Conservation (phyloP, 2,329 filamentous ascomycete species). For the Dactylellina leptospora region DNA sequence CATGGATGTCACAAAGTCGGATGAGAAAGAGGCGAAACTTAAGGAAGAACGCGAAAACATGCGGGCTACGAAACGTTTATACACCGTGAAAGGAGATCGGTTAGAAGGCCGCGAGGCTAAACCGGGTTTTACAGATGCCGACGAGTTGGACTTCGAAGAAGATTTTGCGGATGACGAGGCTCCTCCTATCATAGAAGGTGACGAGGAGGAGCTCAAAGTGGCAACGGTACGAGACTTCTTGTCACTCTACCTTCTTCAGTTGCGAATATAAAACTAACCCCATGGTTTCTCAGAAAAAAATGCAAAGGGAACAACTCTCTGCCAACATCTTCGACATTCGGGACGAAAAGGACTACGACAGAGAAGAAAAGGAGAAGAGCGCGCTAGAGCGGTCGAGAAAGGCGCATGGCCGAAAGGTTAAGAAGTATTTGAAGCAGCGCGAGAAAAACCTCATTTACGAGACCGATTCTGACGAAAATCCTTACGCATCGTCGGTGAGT, state of each 20-base stretch:
- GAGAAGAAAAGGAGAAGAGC: slow-evolving; percentile 68
- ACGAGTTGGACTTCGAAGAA: slow-evolving; percentile 74
- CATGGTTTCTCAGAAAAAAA: slow-evolving; percentile 61
- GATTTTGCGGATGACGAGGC: slow-evolving; percentile 74
- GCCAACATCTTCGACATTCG: slow-evolving; percentile 71
- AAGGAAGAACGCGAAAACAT: slow-evolving; percentile 69
- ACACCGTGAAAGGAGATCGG: slow-evolving; percentile 63
- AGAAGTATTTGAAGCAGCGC: slow-evolving; percentile 64
- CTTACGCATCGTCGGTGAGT: slow-evolving; percentile 58
- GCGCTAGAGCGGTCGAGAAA: slow-evolving; percentile 64
- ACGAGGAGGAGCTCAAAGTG: slow-evolving; percentile 68
- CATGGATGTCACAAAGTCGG: slow-evolving; percentile 67
- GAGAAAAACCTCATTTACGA: slow-evolving; percentile 66
- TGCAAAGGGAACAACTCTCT: slow-evolving; percentile 69
- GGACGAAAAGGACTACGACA: slow-evolving; percentile 67
- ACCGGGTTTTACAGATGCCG: slow-evolving; percentile 67
- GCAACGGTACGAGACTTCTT: slow-evolving; percentile 59
- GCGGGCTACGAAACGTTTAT: slow-evolving; percentile 59
- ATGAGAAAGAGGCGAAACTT: slow-evolving; percentile 66
- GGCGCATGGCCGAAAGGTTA: slow-evolving; percentile 62
- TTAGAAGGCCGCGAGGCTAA: slow-evolving; percentile 57
- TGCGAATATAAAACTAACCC: too few species aligned
- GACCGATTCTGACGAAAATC: slow-evolving; percentile 60
- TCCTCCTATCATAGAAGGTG: slow-evolving; percentile 67
- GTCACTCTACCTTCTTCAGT: neutral